Evolutionary conservation across 2,329 filamentous ascomycete genomes (phyloP).

Genomic region (Ophiocordyceps camponoti-leonardi): DNA sequence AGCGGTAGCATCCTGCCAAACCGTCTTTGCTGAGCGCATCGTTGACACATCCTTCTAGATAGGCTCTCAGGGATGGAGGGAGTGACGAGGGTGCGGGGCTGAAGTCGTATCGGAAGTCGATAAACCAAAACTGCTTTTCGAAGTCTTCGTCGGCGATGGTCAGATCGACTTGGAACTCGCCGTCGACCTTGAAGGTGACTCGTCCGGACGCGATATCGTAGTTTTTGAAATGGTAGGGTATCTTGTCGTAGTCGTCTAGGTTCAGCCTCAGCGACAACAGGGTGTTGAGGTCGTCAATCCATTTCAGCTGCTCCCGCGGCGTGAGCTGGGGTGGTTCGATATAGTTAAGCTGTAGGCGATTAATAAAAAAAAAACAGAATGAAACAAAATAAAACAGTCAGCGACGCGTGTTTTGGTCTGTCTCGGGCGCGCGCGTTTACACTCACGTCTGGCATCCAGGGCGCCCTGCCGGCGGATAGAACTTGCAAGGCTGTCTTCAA

Average conservation of each 20-base stretch:
- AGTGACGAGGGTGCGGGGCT: conserved; percentile 46
- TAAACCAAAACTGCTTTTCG: conserved; percentile 77
- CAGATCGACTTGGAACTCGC: conserved; percentile 86
- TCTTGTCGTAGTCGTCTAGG: conserved; percentile 61
- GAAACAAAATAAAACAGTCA: background rate
- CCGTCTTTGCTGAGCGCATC: conserved; percentile 51
- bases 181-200: conserved; percentile 67
- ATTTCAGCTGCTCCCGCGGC: conserved; percentile 53
- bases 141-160: conserved; percentile 77
- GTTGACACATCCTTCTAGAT: conserved; percentile 59
- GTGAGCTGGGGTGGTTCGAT: conserved; percentile 57
- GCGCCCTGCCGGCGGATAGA: conserved; percentile 58
- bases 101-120: conserved; percentile 79
- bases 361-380: background rate
- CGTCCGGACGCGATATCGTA: conserved; percentile 74
- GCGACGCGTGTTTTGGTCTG: background rate
- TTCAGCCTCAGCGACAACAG: conserved; percentile 70
- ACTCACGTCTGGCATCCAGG: conserved; percentile 64
- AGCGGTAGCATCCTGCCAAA: conserved; percentile 64
- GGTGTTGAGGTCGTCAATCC: conserved; percentile 68
- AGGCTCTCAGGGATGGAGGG: conserved; percentile 42
- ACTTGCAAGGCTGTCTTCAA: conserved; percentile 77
- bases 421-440: too few species aligned
- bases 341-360: conserved; percentile 45
- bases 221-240: conserved; percentile 57